Evolutionary conservation across 73 alveolate species (phyloP).

Genomic region (Tetrahymena borealis): DNA sequence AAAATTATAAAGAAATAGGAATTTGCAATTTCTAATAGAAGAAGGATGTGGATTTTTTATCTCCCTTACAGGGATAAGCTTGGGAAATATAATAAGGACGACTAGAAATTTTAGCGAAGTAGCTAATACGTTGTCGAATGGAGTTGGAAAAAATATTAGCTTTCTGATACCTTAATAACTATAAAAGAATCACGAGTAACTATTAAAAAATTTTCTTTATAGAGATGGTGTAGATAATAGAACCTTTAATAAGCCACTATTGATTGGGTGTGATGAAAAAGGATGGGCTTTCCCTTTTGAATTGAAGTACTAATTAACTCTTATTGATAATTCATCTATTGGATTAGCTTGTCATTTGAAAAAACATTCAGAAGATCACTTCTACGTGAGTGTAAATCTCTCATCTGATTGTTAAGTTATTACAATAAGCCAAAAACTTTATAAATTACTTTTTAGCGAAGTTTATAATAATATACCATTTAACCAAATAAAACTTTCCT

Average conservation of each 20-base stretch:
- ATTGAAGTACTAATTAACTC: background rate
- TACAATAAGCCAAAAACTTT: background rate
- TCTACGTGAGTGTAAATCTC: background rate
- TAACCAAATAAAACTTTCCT: background rate
- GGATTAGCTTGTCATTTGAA: background rate
- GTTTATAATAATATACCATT: background rate
- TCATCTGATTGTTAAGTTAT: background rate
- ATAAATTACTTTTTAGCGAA: background rate
- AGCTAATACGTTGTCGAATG: background rate
- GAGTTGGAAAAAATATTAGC: background rate
- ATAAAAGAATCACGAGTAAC: background rate
- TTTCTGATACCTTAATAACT: background rate
- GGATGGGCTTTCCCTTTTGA: constrained; percentile 4
- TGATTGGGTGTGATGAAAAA: background rate
- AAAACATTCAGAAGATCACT: background rate
- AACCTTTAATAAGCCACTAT: background rate
- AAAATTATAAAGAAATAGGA: background rate
- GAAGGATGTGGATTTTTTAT: background rate
- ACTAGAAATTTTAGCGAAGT: background rate
- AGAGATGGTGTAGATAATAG: background rate
- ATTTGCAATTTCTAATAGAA: background rate
- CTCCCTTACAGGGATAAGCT: background rate
- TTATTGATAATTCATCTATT: background rate
- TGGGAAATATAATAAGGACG: background rate
- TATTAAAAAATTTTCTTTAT: background rate